These are phyloP conservation scores for Alternaria arbusti DNA, from an alignment of 2,329 filamentous ascomycete species.

Conservation along the genomic window DNA sequence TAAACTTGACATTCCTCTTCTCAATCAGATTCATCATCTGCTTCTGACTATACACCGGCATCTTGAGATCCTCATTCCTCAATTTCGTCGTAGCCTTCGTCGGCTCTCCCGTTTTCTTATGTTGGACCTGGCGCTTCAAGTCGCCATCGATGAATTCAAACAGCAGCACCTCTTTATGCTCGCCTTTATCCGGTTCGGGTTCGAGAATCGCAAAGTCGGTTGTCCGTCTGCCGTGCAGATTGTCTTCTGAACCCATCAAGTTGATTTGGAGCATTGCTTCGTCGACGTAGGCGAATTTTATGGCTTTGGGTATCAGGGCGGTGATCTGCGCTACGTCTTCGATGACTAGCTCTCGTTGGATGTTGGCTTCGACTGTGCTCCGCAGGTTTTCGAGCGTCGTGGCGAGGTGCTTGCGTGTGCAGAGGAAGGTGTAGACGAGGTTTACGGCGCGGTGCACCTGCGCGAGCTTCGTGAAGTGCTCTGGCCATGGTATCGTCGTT, in stretches of 20 bases:
- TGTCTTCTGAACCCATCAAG: conserved; percentile 71
- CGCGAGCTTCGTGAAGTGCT: conserved; percentile 73
- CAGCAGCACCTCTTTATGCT: conserved; percentile 73
- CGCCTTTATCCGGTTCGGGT: conserved; percentile 48
- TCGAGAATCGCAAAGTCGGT: conserved; percentile 51
- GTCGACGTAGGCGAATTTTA: conserved; percentile 87
- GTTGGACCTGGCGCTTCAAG: conserved; percentile 77
- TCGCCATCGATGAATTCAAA: conserved; percentile 96
- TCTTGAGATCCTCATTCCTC: conserved; percentile 80
- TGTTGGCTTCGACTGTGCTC: conserved; percentile 82
- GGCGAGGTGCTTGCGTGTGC: conserved; percentile 86
- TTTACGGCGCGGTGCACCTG: conserved; percentile 86
- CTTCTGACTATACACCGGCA: conserved; percentile 92
- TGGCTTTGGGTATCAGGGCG: conserved; percentile 75
- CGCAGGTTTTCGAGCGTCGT: conserved; percentile 92
- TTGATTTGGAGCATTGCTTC: conserved; percentile 83
- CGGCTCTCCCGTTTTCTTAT: conserved; percentile 75
- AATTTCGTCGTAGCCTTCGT: conserved; percentile 71
- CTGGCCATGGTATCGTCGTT: conserved; percentile 71
- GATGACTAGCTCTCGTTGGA: conserved; percentile 70
- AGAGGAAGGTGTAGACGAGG: conserved; percentile 93
- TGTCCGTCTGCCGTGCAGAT: conserved; percentile 65
- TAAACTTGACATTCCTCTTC: conserved; percentile 85
- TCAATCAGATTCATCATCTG: conserved; percentile 90
- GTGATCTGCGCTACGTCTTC: conserved; percentile 85